Evolutionary conservation across 1,284 basidiomycete species (phyloP).

Genomic region (Tylopilus sp.): DNA sequence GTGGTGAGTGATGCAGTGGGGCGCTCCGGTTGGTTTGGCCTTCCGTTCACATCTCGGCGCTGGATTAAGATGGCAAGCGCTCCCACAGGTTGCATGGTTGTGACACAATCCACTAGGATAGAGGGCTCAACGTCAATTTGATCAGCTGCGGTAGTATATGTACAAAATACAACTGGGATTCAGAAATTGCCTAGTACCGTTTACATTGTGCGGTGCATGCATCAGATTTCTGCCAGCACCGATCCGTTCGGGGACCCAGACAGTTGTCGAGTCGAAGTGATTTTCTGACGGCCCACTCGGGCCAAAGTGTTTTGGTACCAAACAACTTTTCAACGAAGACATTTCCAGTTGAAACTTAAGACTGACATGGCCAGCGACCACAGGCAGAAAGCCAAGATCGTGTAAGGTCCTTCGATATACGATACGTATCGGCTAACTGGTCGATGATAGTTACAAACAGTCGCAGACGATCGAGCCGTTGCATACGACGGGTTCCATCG

Average conservation of each 20-base stretch:
- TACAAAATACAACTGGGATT: background rate
- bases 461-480: slow-evolving; percentile 67
- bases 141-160: background rate
- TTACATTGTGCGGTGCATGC: background rate
- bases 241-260: no score
- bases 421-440: slow-evolving; percentile 10
- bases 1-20: slow-evolving; percentile 1
- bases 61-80: background rate
- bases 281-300: background rate
- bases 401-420: slow-evolving; percentile 38
- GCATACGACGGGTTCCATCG: slow-evolving; percentile 84
- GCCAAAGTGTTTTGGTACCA: slow-evolving; percentile 5
- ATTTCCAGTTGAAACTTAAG: background rate
- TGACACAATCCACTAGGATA: slow-evolving; percentile 7
- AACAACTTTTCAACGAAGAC: slow-evolving; percentile 10
- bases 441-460: slow-evolving; percentile 62
- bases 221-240: no score
- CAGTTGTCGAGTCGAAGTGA: no score
- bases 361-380: slow-evolving; percentile 26
- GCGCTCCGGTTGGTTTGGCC: background rate
- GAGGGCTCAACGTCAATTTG: slow-evolving; percentile 3
- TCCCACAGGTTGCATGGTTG: background rate
- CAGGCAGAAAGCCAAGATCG: slow-evolving; percentile 51
- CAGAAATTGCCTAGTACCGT: background rate
- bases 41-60: background rate